Evolutionary conservation across 2,329 filamentous ascomycete genomes (phyloP).

Genomic region (Talaromyces albobiverticillius): DNA sequence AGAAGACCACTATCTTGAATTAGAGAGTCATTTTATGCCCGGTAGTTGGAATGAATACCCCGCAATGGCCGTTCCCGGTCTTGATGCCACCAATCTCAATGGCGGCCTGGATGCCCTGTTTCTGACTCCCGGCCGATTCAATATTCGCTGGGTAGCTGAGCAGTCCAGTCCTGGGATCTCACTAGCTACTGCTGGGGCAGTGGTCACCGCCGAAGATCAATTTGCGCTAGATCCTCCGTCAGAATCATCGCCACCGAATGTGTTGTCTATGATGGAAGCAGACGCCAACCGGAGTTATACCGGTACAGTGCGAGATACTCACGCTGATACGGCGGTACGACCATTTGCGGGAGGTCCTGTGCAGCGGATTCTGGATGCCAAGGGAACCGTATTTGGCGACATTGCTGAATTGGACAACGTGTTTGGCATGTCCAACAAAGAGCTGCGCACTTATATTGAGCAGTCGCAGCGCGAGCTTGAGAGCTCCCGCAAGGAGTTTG

Average conservation of each 20-base stretch:
- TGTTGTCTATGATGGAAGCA: conserved; percentile 38
- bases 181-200: conserved; percentile 14
- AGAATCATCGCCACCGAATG: conserved; percentile 31
- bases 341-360: conserved; percentile 35
- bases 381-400: conserved; percentile 28
- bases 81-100: conserved; percentile 42
- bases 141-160: conserved; percentile 44
- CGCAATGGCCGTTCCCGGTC: conserved; percentile 32
- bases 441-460: conserved; percentile 37
- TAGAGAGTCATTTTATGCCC: conserved; percentile 37
- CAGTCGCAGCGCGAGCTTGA: conserved; percentile 64
- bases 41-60: conserved; percentile 37
- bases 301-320: conserved; percentile 29
- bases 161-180: conserved; percentile 3
- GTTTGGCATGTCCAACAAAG: conserved; percentile 40
- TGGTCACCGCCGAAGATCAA: conserved; percentile 22
- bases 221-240: conserved; percentile 19
- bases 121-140: conserved; percentile 44
- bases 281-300: conserved; percentile 40
- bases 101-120: conserved; percentile 46
- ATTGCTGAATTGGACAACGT: conserved; percentile 38
- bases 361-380: conserved; percentile 36
- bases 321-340: conserved; percentile 33
- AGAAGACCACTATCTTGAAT: conserved; percentile 43
- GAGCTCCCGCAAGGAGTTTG: conserved; percentile 66